Evolutionary conservation across 2,329 filamentous ascomycete species (phyloP), one percentile per base, ranked within the genome.

Genomic region (Xylariaceae sp.): DNA sequence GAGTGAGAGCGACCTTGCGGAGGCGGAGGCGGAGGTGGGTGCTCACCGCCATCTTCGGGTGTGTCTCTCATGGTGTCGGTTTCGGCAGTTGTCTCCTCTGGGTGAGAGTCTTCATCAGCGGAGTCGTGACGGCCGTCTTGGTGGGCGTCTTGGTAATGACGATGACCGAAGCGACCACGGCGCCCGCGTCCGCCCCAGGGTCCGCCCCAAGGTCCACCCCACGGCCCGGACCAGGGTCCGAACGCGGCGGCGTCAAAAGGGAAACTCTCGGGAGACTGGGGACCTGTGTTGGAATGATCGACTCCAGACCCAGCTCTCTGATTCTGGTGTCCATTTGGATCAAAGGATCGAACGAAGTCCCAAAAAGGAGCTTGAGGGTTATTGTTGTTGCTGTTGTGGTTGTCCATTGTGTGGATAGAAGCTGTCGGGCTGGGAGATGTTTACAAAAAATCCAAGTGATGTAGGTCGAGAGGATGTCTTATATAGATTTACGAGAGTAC

Each of bases 271-370:
- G 67, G 67, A 50, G 71, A 69, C 49, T 64, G 53, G 36, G 49
- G 34, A 48, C 60, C 53, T 61, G 67, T 53, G 29, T 64, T 66
- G 31, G 65, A 41, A 59, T 76, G 75, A 55, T 78, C 77, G 52
- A 77, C 72, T 43, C 76, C 75, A 16, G 68, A 68, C 37, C 76
- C 74, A 19, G 66, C 39, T 44, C 56, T n/a, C n/a, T n/a, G n/a
- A n/a, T n/a, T 53, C 31, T 70, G 63, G 37, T 54, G 53, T 34
- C 66, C 65, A n/a, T n/a, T n/a, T n/a, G n/a, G n/a, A n/a, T 73
- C 70, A 28, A 74, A 60, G 19, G 69, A 67, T 57, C 71, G 71
- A 61, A 76, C 44, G 53, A 75, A 77, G 52, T 77, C 69, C 68
- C 68, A 69, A 24, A 70, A 69, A 56, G 64, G 57, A 28, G 36